Percentiles rank a stretch among this genome's conserved stretches.
phyloP scores from a whole-genome alignment of 2,329 filamentous ascomycete genomes.

The Sclerotinia borealis region DNA sequence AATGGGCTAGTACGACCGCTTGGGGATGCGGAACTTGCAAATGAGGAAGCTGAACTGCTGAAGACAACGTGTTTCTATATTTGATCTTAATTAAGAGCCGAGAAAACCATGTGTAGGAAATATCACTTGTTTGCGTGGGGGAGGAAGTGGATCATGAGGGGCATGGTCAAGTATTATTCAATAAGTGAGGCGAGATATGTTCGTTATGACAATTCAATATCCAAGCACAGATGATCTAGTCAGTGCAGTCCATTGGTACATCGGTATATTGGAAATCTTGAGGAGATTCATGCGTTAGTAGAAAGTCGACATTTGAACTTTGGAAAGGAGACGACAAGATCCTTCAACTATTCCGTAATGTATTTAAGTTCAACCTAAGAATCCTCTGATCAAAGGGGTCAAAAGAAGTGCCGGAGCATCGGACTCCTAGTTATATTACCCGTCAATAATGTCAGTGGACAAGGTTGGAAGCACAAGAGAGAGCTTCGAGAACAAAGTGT shows the following conservation, averaged over 20 bases:
- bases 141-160: background rate
- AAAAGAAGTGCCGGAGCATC: background rate
- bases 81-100: background rate
- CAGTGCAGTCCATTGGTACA: background rate
- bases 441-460: background rate
- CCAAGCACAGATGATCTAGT: conserved; percentile 5
- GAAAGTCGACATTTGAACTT: background rate
- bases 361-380: background rate
- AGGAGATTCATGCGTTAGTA: background rate
- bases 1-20: background rate
- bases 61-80: conserved; percentile 3
- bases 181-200: background rate
- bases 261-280: background rate
- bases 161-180: background rate
- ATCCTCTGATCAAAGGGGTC: background rate
- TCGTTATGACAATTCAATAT: background rate
- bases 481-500: conserved; percentile 1
- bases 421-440: background rate
- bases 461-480: background rate
- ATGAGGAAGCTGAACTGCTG: background rate
- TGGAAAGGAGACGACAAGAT: background rate
- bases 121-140: background rate
- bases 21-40: conserved; percentile 5
- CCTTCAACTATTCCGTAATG: background rate
- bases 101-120: background rate